These are phyloP conservation scores for Taphrina communis DNA, from an alignment of 1,139 yeast genomes.

Conservation along the genomic window DNA sequence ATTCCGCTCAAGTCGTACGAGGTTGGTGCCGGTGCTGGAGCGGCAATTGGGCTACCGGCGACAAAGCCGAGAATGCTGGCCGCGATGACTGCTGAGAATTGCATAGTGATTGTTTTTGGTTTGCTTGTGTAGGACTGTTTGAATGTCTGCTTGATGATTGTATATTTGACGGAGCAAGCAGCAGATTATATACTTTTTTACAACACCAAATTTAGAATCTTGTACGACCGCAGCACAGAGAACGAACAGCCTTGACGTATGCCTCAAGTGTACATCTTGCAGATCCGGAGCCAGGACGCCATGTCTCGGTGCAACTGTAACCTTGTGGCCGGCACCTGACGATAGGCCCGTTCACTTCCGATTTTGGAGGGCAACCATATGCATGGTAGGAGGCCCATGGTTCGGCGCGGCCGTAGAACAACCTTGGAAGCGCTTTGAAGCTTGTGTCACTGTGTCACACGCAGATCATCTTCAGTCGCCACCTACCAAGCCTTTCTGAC, in stretches of 20 bases:
- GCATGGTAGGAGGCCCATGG: too few species aligned
- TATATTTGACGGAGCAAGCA: background rate
- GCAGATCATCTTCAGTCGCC: background rate
- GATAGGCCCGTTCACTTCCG: too few species aligned
- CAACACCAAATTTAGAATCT: conserved; percentile 10
- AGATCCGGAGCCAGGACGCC: background rate
- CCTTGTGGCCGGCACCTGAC: too few species aligned
- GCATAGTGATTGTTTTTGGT: conserved; percentile 26
- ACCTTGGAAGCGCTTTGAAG: background rate
- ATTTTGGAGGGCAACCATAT: too few species aligned
- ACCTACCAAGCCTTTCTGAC: too few species aligned
- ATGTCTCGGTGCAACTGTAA: background rate
- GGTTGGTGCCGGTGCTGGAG: conserved; percentile 22
- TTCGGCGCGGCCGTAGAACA: too few species aligned
- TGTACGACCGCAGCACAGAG: background rate
- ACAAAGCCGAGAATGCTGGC: conserved; percentile 39
- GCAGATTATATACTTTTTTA: conserved; percentile 6
- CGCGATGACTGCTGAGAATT: conserved; percentile 35
- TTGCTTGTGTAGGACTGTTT: background rate
- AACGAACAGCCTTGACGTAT: background rate
- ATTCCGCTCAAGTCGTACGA: conserved; percentile 24
- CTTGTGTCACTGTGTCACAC: background rate
- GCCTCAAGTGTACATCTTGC: background rate
- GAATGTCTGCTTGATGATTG: conserved; percentile 4
- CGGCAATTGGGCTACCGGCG: conserved; percentile 26